phyloP scores from a whole-genome alignment of 352 stramenopile genomes.

The Phytophthora megakarya region DNA sequence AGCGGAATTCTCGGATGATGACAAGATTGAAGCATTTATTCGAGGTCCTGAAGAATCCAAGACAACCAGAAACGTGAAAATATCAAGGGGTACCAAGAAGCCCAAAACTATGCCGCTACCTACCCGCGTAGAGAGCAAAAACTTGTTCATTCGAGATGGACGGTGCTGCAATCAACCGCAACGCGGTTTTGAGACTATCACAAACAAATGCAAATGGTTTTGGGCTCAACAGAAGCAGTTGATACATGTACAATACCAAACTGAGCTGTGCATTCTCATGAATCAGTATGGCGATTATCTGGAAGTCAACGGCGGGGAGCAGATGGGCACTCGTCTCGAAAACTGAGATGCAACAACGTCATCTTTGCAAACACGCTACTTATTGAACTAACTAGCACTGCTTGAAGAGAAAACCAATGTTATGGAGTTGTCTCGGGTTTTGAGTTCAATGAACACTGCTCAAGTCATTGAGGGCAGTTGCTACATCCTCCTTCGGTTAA shows the following conservation, averaged over 20 bases:
- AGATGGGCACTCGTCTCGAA: background rate
- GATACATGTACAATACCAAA: background rate
- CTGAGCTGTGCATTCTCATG: background rate
- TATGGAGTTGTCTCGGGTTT: too few species aligned
- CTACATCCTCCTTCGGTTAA: too few species aligned
- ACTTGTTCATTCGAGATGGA: slow-evolving; percentile 1
- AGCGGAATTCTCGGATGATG: background rate
- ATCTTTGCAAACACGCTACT: too few species aligned
- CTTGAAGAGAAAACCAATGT: too few species aligned
- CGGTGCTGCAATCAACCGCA: background rate
- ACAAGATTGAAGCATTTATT: slow-evolving; percentile 24
- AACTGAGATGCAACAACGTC: too few species aligned
- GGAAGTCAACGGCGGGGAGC: background rate
- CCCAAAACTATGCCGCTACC: slow-evolving; percentile 4
- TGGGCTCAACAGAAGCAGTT: background rate
- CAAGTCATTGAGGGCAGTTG: too few species aligned
- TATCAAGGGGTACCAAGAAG: slow-evolving; percentile 1
- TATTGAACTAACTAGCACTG: too few species aligned
- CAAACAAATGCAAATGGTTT: slow-evolving; percentile 11
- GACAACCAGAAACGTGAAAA: slow-evolving; percentile 5
- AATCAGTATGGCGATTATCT: background rate
- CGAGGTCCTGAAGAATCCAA: slow-evolving; percentile 15
- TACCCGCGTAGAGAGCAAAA: background rate
- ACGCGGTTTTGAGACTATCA: slow-evolving; percentile 1
- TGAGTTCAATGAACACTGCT: too few species aligned